Evolutionary conservation across 495 filamentous ascomycete genomes (phyloP), one percentile per base, ranked within the genome.

Genomic region (Aspergillus sclerotiicarbonarius): DNA sequence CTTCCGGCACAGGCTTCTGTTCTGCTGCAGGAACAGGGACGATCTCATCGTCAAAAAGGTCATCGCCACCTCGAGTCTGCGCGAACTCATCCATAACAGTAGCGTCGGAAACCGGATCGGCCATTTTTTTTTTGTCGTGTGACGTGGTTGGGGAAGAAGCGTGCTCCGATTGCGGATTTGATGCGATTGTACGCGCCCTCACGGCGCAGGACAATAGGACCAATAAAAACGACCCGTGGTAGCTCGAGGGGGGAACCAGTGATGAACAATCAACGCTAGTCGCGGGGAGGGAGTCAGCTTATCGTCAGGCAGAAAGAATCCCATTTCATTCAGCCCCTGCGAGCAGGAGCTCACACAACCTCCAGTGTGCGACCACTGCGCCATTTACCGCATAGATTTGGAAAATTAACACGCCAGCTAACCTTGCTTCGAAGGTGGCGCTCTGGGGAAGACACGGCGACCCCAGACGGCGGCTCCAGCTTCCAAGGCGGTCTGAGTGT

Each of bases 11-110:
- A 4, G 53, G 51, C 37, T 76, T 69, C 31, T 75, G 69, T 37
- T 75, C 62, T 53, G 73, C 71, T 3, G 67, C 67, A 3, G 79
- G 53, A 30, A 87, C 71, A 5, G 87, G 87, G 33, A 84, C 84
- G 60, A 89, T 87, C 62, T 89, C 87, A 63, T 90, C 87, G 60
- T 87, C 84, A 63, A 89, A 89, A 15, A 90, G 70, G 67, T 90
- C 86, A 60, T 90, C 87, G 15, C 79, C 80, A 10, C 77, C 79
- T 30, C 86, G 77, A 0, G 87, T 87, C 62, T 89, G 87, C 16
- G 86, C 86, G 61, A 89, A 89, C 55, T 75, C 72, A 58, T 79
- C 75, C 56, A 58, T 55, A n/a, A 49, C 52, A 19, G 51, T 2
- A 18, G 41, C 43, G 10, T 57, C 21, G 46, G 25, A 25, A 25